phyloP scores from a whole-genome alignment of 1,139 yeast species.

The Saccharomyces hybrid region DNA sequence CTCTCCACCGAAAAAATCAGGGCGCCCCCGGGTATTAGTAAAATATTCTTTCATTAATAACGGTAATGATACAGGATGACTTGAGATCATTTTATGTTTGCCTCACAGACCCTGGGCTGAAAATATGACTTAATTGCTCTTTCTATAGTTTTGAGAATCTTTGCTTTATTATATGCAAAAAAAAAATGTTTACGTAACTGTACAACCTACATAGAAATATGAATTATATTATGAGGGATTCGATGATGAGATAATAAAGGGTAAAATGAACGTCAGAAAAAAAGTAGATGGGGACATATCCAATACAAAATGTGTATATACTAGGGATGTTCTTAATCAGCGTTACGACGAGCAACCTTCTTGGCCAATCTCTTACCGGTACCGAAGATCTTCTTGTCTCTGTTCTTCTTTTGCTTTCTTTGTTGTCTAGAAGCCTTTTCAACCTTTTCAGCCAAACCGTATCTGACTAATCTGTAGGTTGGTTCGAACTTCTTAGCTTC shows the following conservation, averaged over 20 bases:
- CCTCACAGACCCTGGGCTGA: not conserved
- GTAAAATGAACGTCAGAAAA: not conserved
- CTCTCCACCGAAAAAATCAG: not conserved
- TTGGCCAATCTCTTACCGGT: slow-evolving; percentile 93
- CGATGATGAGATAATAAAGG: slow-evolving; percentile 1
- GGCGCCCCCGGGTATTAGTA: not conserved
- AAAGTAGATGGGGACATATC: not conserved
- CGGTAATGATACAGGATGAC: not conserved
- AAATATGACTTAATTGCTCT: not conserved
- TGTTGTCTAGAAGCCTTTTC: slow-evolving; percentile 99
- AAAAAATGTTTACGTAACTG: not conserved
- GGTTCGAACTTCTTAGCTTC: slow-evolving; percentile 99
- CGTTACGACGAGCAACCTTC: slow-evolving; percentile 60
- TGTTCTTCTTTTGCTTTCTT: slow-evolving; percentile 99
- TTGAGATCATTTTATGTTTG: not conserved
- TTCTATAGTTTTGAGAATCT: not conserved
- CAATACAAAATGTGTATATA: not conserved
- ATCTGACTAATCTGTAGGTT: slow-evolving; percentile 97
- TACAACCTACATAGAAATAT: not conserved
- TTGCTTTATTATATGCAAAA: not conserved
- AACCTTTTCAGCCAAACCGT: slow-evolving; percentile 91
- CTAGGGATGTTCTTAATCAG: slow-evolving; percentile 30
- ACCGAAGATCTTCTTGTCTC: slow-evolving; percentile 98
- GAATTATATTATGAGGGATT: not conserved
- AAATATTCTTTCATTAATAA: not conserved